A percentile compares a stretch with the other conserved stretches of the same genome.
phyloP scores from a whole-genome alignment of 2,329 filamentous ascomycete genomes.

The Xylariaceae sp. region DNA sequence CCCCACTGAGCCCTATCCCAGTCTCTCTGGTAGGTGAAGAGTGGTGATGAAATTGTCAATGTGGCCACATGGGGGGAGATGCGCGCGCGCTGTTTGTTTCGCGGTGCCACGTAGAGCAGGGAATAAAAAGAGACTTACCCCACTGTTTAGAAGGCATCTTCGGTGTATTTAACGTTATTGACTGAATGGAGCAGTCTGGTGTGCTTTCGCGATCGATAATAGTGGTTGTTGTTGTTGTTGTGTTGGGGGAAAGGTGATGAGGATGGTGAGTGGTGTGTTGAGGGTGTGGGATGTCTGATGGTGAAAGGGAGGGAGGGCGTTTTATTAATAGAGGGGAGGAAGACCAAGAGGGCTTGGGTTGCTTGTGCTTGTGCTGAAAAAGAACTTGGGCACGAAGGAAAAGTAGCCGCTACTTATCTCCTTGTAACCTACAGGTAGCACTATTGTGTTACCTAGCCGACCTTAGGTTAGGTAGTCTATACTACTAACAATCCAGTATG shows the following conservation, averaged over 20 bases:
- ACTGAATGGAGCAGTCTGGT: not conserved
- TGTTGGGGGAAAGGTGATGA: not conserved
- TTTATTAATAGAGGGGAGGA: not conserved
- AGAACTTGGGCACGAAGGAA: too few species aligned
- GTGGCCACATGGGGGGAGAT: conserved; percentile 14
- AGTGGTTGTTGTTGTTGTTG: not conserved
- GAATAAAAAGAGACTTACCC: conserved; percentile 34
- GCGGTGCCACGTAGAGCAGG: not conserved
- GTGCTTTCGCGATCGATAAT: not conserved
- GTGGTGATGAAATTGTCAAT: conserved; percentile 11
- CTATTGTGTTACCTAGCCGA: too few species aligned
- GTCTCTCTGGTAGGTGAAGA: conserved; percentile 4
- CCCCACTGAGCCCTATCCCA: conserved; percentile 16
- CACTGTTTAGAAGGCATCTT: conserved; percentile 39
- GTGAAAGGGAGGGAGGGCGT: not conserved
- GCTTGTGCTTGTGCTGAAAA: too few species aligned
- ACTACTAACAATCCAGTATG: too few species aligned
- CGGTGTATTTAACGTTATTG: not conserved
- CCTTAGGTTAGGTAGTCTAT: too few species aligned
- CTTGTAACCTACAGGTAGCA: too few species aligned
- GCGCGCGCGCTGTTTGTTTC: conserved; percentile 2
- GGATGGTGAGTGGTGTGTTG: not conserved
- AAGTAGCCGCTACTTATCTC: too few species aligned
- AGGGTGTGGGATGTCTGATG: not conserved
- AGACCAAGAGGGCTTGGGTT: not conserved